These are phyloP conservation scores for Neurospora terricola DNA, from an alignment of 495 filamentous ascomycete species.

Conservation along the genomic window DNA sequence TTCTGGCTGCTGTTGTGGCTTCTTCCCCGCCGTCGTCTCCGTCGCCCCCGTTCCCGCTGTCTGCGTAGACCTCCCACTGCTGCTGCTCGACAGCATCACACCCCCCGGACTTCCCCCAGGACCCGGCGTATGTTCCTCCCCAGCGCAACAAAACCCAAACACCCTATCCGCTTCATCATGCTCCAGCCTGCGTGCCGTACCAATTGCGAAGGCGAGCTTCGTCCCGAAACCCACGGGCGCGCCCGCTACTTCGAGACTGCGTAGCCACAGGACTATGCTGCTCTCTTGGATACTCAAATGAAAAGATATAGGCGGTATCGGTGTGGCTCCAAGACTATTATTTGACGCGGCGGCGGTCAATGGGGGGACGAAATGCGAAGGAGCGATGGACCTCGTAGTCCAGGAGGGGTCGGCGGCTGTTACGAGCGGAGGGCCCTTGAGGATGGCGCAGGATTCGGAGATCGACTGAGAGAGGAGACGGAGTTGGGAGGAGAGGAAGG, in stretches of 20 bases:
- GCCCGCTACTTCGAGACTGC: conserved; percentile 60
- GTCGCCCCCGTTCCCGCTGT: background rate
- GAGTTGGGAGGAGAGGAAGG: conserved; percentile 70
- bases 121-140: background rate
- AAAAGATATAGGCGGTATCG: conserved; percentile 52
- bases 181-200: conserved; percentile 47
- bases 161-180: conserved; percentile 75
- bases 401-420: conserved; percentile 22
- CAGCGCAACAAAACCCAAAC: conserved; percentile 38
- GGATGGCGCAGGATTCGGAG: conserved; percentile 50
- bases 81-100: conserved; percentile 5
- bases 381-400: conserved; percentile 27
- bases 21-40: background rate
- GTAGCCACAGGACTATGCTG: conserved; percentile 64
- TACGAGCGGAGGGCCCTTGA: conserved; percentile 45
- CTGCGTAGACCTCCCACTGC: background rate
- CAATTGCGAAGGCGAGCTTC: conserved; percentile 46
- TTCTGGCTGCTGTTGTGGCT: background rate
- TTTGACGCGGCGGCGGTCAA: conserved; percentile 13
- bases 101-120: background rate
- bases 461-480: conserved; percentile 68
- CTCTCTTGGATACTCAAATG: conserved; percentile 71
- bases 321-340: conserved; percentile 8
- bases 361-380: conserved; percentile 34
- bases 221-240: conserved; percentile 38